Evolutionary conservation across 805 yeast genomes (phyloP), one percentile per base, ranked within the genome.

Genomic region (Maudiozyma pseudohumilis): DNA sequence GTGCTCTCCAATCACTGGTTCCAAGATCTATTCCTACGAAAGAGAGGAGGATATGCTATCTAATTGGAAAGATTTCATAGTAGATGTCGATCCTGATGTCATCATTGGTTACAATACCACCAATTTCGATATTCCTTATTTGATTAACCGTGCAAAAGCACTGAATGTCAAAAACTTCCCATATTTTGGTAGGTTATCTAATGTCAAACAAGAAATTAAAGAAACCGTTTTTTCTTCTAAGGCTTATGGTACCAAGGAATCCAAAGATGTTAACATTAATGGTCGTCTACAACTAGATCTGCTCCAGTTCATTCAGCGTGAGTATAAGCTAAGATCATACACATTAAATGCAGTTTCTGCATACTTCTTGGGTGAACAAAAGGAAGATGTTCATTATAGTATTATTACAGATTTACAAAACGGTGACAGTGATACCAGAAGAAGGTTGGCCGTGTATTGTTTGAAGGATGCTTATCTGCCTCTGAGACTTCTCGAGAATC

Each of bases 311-410:
- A 75, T 86, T 44, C 96, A 88, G 59, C 76, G 98, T 57, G 99
- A 92, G 56, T 87, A 86, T 62, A 94, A 92, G 58, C 68, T 92
- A 50, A 75, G 99, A 60, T 83, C 96, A 2, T 92, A 92, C 61
- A 88, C 98, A 0, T 68, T 92, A 59, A 92, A 92, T 60, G 83
- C 96, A 0, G 99, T 92, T 0, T 84, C 95, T 4, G 94, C 97
- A 0, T 86, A 86, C 52, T 92, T 94, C 53, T 59, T 92, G 48
- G 85, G 84, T 20, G 98, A 94, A 53, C 98, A 92, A 52, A 92
- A 92, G 53, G 99, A 92, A 63, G 99, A 92, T 55, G 99, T 92
- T 9, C 97, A 88, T 44, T 96, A 89, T 57, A 85, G 97, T 3
- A 89, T 89, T 47, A 92, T 92, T 59, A 86, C 98, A 0, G 95